A percentile compares a stretch with the other conserved stretches of the same genome.
These are phyloP conservation scores for Paradendryphiella salina DNA, from an alignment of 2,329 filamentous ascomycete genomes.

Conservation along the genomic window DNA sequence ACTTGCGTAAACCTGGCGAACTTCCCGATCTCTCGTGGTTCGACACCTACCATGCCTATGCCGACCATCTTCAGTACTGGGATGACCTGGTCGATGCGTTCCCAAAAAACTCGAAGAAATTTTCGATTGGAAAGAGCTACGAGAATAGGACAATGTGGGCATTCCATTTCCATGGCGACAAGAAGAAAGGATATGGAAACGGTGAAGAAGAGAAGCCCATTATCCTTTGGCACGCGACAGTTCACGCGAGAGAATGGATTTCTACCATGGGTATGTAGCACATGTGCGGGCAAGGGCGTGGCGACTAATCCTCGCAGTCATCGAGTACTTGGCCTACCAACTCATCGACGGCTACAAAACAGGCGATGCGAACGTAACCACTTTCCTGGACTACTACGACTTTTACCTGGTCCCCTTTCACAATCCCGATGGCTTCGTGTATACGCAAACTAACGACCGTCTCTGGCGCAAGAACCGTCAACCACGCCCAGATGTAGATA, in stretches of 20 bases:
- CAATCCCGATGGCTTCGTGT: constrained; percentile 42
- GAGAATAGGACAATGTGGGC: constrained; percentile 39
- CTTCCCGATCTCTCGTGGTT: constrained; percentile 48
- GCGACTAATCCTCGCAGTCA: constrained; percentile 12
- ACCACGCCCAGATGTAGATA: constrained; percentile 32
- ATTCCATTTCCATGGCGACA: constrained; percentile 33
- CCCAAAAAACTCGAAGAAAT: constrained; percentile 33
- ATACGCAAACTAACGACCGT: constrained; percentile 41
- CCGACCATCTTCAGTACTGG: constrained; percentile 38
- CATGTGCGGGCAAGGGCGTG: not conserved
- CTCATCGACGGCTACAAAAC: constrained; percentile 36
- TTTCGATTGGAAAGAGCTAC: constrained; percentile 35
- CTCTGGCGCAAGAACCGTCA: constrained; percentile 46
- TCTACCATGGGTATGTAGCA: constrained; percentile 19
- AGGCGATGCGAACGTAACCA: constrained; percentile 34
- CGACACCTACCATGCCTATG: constrained; percentile 38
- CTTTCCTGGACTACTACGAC: constrained; percentile 35
- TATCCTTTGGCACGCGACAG: constrained; percentile 42
- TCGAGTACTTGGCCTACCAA: constrained; percentile 39
- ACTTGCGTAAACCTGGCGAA: constrained; percentile 37
- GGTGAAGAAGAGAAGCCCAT: constrained; percentile 30
- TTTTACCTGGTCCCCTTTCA: constrained; percentile 42
- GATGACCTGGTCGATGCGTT: constrained; percentile 35
- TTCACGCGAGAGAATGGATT: constrained; percentile 38
- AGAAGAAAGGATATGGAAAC: constrained; percentile 17